A percentile compares a stretch with the other conserved stretches of the same genome.
phyloP scores from a whole-genome alignment of 108 stramenopile species.

The Pseudonitzschia multiseries region DNA sequence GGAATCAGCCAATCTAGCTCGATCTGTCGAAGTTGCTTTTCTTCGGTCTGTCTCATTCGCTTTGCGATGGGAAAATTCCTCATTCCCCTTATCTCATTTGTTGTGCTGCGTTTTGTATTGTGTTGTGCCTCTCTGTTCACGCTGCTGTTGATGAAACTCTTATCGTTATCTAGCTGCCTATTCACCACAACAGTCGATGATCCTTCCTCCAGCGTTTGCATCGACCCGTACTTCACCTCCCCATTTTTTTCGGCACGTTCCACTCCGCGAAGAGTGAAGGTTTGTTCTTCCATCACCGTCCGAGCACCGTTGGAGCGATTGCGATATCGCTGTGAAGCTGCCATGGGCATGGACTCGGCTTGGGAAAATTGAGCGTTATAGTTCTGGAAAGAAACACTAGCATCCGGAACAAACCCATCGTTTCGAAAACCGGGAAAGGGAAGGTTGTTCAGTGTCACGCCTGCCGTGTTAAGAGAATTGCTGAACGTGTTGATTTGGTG shows the following conservation, averaged over 20 bases:
- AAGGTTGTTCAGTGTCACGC: neutral
- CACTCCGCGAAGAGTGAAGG: neutral
- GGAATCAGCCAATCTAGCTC: neutral
- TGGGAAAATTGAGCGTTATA: neutral
- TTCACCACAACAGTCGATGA: neutral
- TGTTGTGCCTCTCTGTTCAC: neutral
- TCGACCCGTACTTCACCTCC: neutral
- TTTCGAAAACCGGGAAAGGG: neutral
- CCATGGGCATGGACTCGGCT: neutral
- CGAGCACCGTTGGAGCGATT: neutral
- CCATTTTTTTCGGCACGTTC: neutral
- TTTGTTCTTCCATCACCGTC: neutral
- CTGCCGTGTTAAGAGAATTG: neutral
- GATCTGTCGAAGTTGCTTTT: neutral
- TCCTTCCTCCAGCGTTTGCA: neutral
- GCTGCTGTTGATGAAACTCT: neutral
- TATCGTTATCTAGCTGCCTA: neutral
- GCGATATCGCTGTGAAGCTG: neutral
- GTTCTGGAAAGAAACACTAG: neutral
- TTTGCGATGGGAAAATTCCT: neutral
- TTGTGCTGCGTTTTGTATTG: neutral
- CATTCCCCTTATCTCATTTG: neutral
- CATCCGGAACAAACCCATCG: conserved; percentile 3
- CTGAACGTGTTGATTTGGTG: neutral
- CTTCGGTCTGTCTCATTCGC: neutral